A percentile compares a stretch with the other conserved stretches of the same genome.
Conservation (phyloP, 2,329 filamentous ascomycete genomes). For the Penicillium sp. region DNA sequence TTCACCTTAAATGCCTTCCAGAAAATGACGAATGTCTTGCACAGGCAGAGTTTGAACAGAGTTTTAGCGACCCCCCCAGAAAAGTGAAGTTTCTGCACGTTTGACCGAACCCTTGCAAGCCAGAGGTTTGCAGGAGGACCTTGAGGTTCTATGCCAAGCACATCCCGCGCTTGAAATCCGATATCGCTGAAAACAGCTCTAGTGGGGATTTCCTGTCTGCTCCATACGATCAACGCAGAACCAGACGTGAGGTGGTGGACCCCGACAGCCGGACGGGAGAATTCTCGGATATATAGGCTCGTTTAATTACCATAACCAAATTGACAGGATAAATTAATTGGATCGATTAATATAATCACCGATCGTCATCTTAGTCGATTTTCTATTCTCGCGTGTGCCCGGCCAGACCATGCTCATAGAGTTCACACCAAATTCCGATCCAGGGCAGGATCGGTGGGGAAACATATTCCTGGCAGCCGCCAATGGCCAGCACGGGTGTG, state of each 20-base stretch:
- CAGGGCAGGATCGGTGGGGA: background rate
- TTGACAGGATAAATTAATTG: background rate
- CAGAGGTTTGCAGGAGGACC: background rate
- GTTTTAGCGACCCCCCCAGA: conserved; percentile 11
- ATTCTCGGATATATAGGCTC: background rate
- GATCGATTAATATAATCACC: background rate
- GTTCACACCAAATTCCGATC: background rate
- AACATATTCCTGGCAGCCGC: background rate
- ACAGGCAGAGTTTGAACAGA: conserved; percentile 2
- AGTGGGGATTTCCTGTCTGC: too few relatives aligned
- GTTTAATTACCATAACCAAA: background rate
- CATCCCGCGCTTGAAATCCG: background rate
- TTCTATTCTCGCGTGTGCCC: background rate
- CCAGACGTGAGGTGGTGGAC: background rate
- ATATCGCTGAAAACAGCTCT: background rate
- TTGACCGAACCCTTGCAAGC: background rate
- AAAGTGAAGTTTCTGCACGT: background rate
- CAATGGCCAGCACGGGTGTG: background rate
- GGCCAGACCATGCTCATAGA: background rate
- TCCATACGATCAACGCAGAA: background rate
- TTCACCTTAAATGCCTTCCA: background rate
- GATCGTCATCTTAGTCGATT: background rate
- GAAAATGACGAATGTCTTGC: background rate
- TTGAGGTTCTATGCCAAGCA: background rate
- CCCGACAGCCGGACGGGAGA: background rate